phyloP scores from a whole-genome alignment of 192 early-diverging fungal species.

The Coemansia sp. region DNA sequence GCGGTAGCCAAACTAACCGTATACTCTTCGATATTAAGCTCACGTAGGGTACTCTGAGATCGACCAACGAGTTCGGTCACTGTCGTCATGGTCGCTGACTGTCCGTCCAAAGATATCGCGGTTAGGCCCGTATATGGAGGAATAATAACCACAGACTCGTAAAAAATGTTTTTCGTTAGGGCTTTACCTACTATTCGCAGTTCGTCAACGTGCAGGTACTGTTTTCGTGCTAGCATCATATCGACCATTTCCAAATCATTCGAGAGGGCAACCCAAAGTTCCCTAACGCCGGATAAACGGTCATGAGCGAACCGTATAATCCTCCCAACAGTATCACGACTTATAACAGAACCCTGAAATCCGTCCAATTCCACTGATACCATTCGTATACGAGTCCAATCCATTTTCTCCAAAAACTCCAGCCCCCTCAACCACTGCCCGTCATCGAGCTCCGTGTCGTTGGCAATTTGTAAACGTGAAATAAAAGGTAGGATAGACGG shows the following conservation, averaged over 20 bases:
- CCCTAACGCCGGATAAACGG: not conserved
- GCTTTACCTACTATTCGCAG: slow-evolving; percentile 33
- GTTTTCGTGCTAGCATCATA: not conserved
- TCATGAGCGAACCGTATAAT: slow-evolving; percentile 14
- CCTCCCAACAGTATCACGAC: not conserved
- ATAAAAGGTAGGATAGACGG: slow-evolving; percentile 14
- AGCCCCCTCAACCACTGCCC: slow-evolving; percentile 13
- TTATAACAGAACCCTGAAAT: not conserved
- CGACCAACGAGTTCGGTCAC: slow-evolving; percentile 11
- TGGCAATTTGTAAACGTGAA: slow-evolving; percentile 21
- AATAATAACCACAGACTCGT: not conserved
- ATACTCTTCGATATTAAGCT: slow-evolving; percentile 29
- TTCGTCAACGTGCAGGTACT: not conserved
- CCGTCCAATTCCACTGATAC: slow-evolving; percentile 29
- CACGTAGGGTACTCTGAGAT: slow-evolving; percentile 12
- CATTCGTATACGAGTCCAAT: slow-evolving; percentile 30
- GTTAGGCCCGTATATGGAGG: slow-evolving; percentile 10
- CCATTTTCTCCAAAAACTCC: not conserved
- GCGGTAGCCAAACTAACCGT: not conserved
- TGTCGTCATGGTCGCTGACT: not conserved
- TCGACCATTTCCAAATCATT: not conserved
- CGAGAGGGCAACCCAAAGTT: slow-evolving; percentile 29
- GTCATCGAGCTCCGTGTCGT: slow-evolving; percentile 17
- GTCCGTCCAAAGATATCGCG: slow-evolving; percentile 24
- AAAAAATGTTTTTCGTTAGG: no score